Percentiles rank a stretch among this genome's conserved stretches.
These are phyloP conservation scores for Neoascochyta sp. DNA, from an alignment of 2,329 filamentous ascomycete species.

Conservation along the genomic window DNA sequence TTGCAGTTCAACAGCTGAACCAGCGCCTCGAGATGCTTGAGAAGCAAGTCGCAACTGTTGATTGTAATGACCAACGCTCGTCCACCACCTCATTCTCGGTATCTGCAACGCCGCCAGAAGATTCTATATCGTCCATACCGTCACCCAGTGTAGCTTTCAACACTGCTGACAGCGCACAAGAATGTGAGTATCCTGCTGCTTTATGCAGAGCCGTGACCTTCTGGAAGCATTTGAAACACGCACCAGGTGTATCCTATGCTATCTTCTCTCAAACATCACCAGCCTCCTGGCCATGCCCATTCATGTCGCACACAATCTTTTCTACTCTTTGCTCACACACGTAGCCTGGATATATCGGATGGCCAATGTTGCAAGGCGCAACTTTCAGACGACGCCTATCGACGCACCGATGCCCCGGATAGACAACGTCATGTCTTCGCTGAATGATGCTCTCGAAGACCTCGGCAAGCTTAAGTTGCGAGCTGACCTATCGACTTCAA, in stretches of 20 bases:
- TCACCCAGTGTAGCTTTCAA: background rate
- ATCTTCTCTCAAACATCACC: no score
- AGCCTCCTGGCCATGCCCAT: no score
- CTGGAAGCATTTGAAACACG: no score
- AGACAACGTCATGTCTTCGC: slow-evolving; percentile 24
- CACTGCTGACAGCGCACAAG: slow-evolving; percentile 1
- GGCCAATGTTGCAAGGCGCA: slow-evolving; percentile 21
- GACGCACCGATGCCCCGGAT: slow-evolving; percentile 18
- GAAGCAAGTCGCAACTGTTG: slow-evolving; percentile 13
- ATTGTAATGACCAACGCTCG: slow-evolving; percentile 2
- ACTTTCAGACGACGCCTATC: slow-evolving; percentile 22
- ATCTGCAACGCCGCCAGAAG: slow-evolving; percentile 1
- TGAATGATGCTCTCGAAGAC: slow-evolving; percentile 26
- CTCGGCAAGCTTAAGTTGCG: slow-evolving; percentile 24
- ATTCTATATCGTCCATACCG: background rate
- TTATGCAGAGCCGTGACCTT: no score
- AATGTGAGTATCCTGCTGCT: no score
- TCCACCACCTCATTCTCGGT: slow-evolving; percentile 2
- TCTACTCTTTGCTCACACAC: slow-evolving; percentile 2
- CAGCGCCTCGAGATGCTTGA: slow-evolving; percentile 25
- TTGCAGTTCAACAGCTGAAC: slow-evolving; percentile 17
- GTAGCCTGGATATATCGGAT: slow-evolving; percentile 30
- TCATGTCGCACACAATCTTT: no score
- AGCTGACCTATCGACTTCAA: slow-evolving; percentile 7
- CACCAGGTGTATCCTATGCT: no score